Evolutionary conservation across 257 asterid genomes (phyloP), one percentile per base, ranked within the genome.

Genomic region (Forsythia viridissima): DNA sequence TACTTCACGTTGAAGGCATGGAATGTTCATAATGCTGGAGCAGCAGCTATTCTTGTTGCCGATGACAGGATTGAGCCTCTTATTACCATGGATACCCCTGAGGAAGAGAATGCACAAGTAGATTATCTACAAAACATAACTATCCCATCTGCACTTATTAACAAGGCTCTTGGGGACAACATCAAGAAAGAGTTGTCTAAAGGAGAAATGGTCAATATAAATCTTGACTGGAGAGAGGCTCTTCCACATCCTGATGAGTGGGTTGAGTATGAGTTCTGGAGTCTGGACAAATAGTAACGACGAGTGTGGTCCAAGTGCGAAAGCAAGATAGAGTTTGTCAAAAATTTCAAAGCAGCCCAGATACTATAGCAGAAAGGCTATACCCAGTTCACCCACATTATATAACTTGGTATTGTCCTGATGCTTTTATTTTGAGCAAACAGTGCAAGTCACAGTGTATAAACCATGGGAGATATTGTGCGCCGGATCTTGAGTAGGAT

Each of bases 211-310:
- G 93, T 91, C 16, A 85, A 66, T 80, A 76, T 91, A 73, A 89
- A 85, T 78, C 93, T 91, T 77, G 96, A 91, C 74, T 91, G 85
- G 96, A 82, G 88, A 81, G 96, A 91, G 87, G 88, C 96, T 76
- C 96, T 91, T 79, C 96, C 96, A 3, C 94, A 91, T 79, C 96
- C 96, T 38, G 96, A 91, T 75, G 96, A 91, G 37, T 86, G 96
- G 36, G 94, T 91, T 41, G 96, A 91, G 80, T 91, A 88, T 0
- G 96, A 91, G 79, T 86, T 91, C 76, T 91, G 24, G 24, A 24
- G 24, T 24, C 24, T 24, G 96, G 96, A 91, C 96, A 7, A 91
- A 91, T 74, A 89, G 92, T 72, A 91, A 91, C 18, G 94, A 89
- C 34, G 96, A 91, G 79, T 89, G 92, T 79, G 96, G 96, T 6